These are phyloP conservation scores for Kandelia obovata DNA, from an alignment of 345 rosid genomes.

Conservation along the genomic window DNA sequence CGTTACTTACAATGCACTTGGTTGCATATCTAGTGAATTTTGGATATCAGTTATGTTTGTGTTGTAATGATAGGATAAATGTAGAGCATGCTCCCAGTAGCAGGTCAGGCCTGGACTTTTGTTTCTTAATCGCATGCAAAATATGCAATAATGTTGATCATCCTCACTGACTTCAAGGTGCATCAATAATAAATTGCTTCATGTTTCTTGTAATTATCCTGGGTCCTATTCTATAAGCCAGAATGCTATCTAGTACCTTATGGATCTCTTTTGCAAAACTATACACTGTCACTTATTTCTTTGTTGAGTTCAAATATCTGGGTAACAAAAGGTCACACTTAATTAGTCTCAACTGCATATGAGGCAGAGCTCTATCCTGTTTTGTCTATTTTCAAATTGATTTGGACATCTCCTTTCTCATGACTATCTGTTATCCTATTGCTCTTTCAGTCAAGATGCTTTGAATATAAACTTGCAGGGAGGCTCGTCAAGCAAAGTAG, in stretches of 20 bases:
- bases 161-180: too few relatives aligned
- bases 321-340: not conserved
- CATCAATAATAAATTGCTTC: not conserved
- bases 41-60: not conserved
- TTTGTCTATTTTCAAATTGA: not conserved
- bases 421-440: not conserved
- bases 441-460: not conserved
- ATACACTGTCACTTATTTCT: not conserved
- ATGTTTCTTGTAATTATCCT: not conserved
- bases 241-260: not conserved
- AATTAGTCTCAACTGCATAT: not conserved
- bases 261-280: not conserved
- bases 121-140: too few relatives aligned
- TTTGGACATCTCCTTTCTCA: not conserved
- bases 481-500: conserved; percentile 90
- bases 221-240: not conserved
- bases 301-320: not conserved
- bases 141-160: too few relatives aligned
- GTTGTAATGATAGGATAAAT: too few relatives aligned
- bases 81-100: too few relatives aligned
- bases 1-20: not conserved
- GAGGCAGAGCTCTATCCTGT: too few relatives aligned
- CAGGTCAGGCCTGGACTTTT: too few relatives aligned
- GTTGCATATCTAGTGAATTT: not conserved
- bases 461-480: conserved; percentile 45